A percentile compares a stretch with the other conserved stretches of the same genome.
Evolutionary conservation across 768 basidiomycete species (phyloP).

Genomic region (Tylopilus felleus): DNA sequence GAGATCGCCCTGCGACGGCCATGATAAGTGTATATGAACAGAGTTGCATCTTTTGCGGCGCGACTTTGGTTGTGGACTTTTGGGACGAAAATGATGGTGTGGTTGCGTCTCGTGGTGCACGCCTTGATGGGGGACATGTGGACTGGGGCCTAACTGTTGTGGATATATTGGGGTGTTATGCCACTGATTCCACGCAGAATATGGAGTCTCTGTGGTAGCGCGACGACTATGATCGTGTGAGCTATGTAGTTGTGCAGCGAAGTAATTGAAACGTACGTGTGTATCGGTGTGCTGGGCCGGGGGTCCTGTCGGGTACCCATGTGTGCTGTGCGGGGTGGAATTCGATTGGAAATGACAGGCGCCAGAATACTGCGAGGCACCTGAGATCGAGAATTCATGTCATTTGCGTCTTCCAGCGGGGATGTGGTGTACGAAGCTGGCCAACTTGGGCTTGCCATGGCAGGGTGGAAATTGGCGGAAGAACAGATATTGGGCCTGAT

Average conservation of each 20-base stretch:
- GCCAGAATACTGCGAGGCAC: constrained; percentile 20
- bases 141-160: constrained; percentile 26
- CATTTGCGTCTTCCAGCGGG: constrained; percentile 19
- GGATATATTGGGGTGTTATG: constrained; percentile 2
- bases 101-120: constrained; percentile 4
- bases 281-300: constrained; percentile 5
- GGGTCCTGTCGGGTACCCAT: constrained; percentile 3
- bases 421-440: constrained; percentile 25
- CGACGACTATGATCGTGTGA: constrained; percentile 1
- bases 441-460: constrained; percentile 14
- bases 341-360: constrained; percentile 9
- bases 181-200: constrained; percentile 4
- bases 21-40: constrained; percentile 6
- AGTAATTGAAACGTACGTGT: constrained; percentile 8
- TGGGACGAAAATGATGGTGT: constrained; percentile 6
- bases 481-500: background rate
- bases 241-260: background rate
- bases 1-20: constrained; percentile 21
- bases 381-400: background rate
- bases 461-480: constrained; percentile 2
- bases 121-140: constrained; percentile 29
- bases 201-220: constrained; percentile 13
- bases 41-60: constrained; percentile 4
- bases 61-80: background rate
- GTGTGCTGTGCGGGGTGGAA: constrained; percentile 8